A percentile compares a stretch with the other conserved stretches of the same genome.
These are phyloP conservation scores for Phalaenopsis aphrodite DNA, from an alignment of 106 monocot genomes.

Conservation along the genomic window DNA sequence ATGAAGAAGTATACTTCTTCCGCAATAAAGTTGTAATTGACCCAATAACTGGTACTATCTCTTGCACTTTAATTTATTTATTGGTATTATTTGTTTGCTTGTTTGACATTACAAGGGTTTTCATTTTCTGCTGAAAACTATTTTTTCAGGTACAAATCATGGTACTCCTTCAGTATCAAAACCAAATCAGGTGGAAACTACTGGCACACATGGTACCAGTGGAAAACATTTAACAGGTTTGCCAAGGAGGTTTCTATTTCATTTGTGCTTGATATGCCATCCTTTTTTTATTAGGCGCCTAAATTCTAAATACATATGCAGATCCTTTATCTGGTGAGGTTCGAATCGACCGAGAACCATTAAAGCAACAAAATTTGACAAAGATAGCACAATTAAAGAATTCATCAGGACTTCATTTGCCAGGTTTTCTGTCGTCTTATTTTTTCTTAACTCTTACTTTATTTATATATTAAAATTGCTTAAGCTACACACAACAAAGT, in stretches of 20 bases:
- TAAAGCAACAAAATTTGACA: neutral
- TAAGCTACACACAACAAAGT: neutral
- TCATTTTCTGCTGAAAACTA: neutral
- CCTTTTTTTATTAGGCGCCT: neutral
- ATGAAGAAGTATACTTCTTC: constrained; percentile 24
- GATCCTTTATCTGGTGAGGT: constrained; percentile 3
- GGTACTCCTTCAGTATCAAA: constrained; percentile 7
- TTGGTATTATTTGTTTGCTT: neutral
- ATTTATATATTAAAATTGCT: neutral
- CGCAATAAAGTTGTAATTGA: neutral
- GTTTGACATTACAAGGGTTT: neutral
- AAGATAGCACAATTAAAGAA: neutral
- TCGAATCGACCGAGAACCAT: neutral
- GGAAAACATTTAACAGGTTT: constrained; percentile 5
- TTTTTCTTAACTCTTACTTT: neutral
- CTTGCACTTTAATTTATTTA: neutral
- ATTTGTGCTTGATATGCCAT: neutral
- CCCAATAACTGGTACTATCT: constrained; percentile 7
- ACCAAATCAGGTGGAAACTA: constrained; percentile 4
- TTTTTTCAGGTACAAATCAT: neutral
- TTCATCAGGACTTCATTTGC: neutral
- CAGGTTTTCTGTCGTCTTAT: neutral
- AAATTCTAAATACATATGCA: neutral
- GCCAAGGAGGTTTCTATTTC: neutral
- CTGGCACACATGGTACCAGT: neutral